Evolutionary conservation across 352 stramenopile species (phyloP), one percentile per base, ranked within the genome.

Genomic region (Globisporangium mamillatum): DNA sequence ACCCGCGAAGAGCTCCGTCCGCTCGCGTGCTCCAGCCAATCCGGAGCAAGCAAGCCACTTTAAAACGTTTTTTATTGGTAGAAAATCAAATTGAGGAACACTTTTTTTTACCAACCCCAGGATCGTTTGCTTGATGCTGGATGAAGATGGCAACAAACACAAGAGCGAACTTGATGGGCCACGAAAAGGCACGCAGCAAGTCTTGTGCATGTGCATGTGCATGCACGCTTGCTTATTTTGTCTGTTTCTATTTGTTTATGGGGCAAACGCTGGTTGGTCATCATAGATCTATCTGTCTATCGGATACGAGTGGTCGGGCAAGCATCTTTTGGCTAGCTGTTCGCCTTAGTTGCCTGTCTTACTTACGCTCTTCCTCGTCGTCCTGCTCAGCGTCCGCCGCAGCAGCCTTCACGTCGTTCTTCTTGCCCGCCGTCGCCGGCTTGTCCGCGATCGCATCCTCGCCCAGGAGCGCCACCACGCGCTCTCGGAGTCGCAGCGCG

Each of bases 401-500:
- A 27, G 58, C 22, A 16, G 36, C 36, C 8, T 36, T 44, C 36
- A 12, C 36, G 22, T 34, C 29, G n/a, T n/a, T 27, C 48, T 55
- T 55, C 48, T 55, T 55, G 48, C 48, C 48, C 20, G 20, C 48
- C 20, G 6, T 12, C 20, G 7, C 24, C 14, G 41, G 18, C 55
- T 54, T 73, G 55, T 68, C 56, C 24, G 58, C 64, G 57, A 22
- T 66, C 18, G 63, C 67, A 25, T 81, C 68, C 29, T 80, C 53
- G 22, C 80, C 76, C 25, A 82, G 61, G 8, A 91, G 78, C 10
- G 66, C 73, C 6, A 71, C 75, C 60, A 88, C 82, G 36, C 65
- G 70, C 48, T 85, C 75, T 50, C 77, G 80, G 64, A 91, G 71
- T 44, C 70, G 55, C 18, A 91, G 72, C 58, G 83, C 83, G 53